phyloP scores from a whole-genome alignment of 768 basidiomycete genomes.

The Kwoniella bestiolae region DNA sequence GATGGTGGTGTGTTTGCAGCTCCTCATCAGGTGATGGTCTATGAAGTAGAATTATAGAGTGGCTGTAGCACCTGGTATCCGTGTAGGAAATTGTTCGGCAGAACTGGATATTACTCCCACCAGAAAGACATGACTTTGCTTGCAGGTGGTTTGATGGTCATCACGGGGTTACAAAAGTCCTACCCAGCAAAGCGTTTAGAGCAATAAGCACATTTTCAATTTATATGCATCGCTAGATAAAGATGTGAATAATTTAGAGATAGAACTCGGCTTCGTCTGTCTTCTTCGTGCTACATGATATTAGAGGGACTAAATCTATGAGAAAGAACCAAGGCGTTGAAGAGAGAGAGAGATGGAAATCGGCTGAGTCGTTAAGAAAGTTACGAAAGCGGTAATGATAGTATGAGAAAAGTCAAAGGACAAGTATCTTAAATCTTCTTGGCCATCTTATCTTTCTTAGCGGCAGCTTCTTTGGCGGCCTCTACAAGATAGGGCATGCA shows the following conservation, averaged over 20 bases:
- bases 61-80: not conserved
- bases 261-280: not conserved
- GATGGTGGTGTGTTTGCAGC: slow-evolving; percentile 22
- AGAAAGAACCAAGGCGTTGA: not conserved
- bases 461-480: slow-evolving; percentile 48
- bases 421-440: slow-evolving; percentile 11
- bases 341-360: not conserved
- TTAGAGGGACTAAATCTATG: not conserved
- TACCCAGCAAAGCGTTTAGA: no score
- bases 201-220: not conserved
- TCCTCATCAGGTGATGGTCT: slow-evolving; percentile 44
- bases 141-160: no score
- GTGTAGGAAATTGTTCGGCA: no score
- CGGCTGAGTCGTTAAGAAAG: no score
- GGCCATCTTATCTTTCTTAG: slow-evolving; percentile 45
- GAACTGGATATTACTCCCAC: no score
- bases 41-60: slow-evolving; percentile 24
- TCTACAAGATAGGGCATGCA: slow-evolving; percentile 19
- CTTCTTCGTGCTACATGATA: not conserved
- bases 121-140: no score
- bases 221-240: not conserved
- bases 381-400: not conserved
- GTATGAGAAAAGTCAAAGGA: not conserved
- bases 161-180: no score
- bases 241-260: not conserved